Base-by-base conservation (phyloP, 345 rosid species). In the Dipteronia sinensis region DNA sequence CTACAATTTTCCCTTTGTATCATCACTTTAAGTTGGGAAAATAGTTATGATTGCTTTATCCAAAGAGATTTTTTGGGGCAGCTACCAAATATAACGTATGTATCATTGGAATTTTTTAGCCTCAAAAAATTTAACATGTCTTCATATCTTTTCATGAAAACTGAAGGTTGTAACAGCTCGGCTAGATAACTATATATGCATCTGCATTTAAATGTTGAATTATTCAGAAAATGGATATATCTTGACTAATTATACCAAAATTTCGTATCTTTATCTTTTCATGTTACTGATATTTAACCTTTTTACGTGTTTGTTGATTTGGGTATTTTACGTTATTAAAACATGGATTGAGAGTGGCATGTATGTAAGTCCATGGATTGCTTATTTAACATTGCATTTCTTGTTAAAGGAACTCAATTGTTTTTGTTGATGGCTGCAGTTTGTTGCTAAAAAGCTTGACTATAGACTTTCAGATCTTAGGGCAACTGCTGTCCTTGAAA, bases 401-500 rank as follows among this genome's bases (percentile, higher is more conserved):
- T 38, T 17, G 62, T 74, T 16, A 10, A 65, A 72, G 34, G 10
- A 19, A 58, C 27, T 34, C 10, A n/a, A 58, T 58, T 20, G 46
- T 77, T 13, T 69, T 31, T 72, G 46, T 65, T 76, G 44, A 69
- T 86, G 84, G 80, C 73, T 88, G 85, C 88, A 94, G 99, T 92
- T 92, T 94, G 99, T 86, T 78, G 98, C 98, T 71, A 96, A 96
- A 89, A 96, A 87, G 87, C 90, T 96, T 79, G 97, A 94, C 84
- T 90, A 88, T 82, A 94, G 99, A 74, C 91, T 96, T 78, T 84
- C 83, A 16, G 94, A 89, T 86, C 95, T 96, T 76, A 98, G 98
- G 69, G 98, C 92, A 22, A 82, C 71, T 49, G 59, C 87, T 76
- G 78, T 94, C 79, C 63, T 92, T 84, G 97, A 91, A 73, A 90